Evolutionary conservation across 1,284 basidiomycete species (phyloP).

Genomic region (Bjerkandera adusta): DNA sequence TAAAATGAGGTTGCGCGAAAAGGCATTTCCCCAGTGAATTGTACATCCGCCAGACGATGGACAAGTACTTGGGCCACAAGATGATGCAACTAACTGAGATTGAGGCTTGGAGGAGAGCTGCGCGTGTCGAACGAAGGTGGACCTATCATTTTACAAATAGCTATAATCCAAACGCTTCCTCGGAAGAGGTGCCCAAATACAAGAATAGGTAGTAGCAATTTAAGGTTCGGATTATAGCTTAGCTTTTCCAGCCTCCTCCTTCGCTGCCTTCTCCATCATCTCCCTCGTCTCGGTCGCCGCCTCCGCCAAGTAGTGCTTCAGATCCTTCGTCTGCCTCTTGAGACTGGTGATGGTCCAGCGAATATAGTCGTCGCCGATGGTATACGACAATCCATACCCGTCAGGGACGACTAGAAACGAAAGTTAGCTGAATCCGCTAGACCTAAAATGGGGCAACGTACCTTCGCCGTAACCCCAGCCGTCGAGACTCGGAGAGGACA

Average conservation of each 20-base stretch:
- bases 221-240: conserved; percentile 27
- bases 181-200: not conserved
- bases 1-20: too few relatives aligned
- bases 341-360: conserved; percentile 92
- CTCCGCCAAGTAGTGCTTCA: conserved; percentile 74
- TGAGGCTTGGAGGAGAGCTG: too few relatives aligned
- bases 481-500: conserved; percentile 82
- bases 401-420: conserved; percentile 81
- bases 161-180: too few relatives aligned
- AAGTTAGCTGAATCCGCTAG: conserved; percentile 1
- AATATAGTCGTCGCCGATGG: conserved; percentile 85
- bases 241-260: conserved; percentile 28
- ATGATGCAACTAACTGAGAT: too few relatives aligned
- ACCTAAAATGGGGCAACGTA: conserved; percentile 32
- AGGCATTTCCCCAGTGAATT: too few relatives aligned
- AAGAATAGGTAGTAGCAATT: not conserved
- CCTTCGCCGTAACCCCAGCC: conserved; percentile 99
- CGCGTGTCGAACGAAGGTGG: too few relatives aligned
- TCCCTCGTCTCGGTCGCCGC: conserved; percentile 74
- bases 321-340: conserved; percentile 60
- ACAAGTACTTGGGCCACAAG: too few relatives aligned
- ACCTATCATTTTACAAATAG: too few relatives aligned
- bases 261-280: conserved; percentile 72
- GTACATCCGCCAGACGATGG: too few relatives aligned
- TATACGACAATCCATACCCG: conserved; percentile 92